Conservation (phyloP, 2,329 filamentous ascomycete genomes). For the Neofusicoccum parvum region DNA sequence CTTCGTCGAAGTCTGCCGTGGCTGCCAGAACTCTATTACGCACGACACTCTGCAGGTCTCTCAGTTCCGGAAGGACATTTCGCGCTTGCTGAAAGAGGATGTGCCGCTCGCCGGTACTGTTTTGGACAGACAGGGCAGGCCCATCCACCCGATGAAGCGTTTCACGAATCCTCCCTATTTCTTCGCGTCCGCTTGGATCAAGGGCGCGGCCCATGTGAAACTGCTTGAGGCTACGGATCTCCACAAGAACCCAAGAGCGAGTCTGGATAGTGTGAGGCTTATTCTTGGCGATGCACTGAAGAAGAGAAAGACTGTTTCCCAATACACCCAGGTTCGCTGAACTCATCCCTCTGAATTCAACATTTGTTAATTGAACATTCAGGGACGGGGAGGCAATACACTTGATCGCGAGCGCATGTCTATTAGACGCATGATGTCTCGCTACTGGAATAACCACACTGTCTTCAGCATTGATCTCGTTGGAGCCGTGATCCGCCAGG, state of each 20-base stretch:
- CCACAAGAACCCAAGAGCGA: neutral
- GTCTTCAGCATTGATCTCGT: conserved; percentile 66
- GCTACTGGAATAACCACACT: conserved; percentile 70
- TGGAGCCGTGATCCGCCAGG: conserved; percentile 67
- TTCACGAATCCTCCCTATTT: neutral
- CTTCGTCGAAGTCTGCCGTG: conserved; percentile 54
- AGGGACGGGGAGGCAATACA: neutral
- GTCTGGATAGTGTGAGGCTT: conserved; percentile 13
- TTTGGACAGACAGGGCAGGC: conserved; percentile 55
- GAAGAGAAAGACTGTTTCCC: neutral
- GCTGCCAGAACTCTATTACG: conserved; percentile 55
- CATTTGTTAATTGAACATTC: neutral
- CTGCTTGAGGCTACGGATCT: conserved; percentile 13
- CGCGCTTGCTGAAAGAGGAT: conserved; percentile 48
- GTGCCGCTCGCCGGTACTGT: conserved; percentile 70
- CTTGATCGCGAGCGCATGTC: conserved; percentile 42
- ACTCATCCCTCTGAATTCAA: neutral
- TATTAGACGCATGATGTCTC: conserved; percentile 68
- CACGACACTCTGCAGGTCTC: conserved; percentile 62
- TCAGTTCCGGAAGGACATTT: conserved; percentile 63
- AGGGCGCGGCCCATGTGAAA: neutral
- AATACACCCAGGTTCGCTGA: neutral
- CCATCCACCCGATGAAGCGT: neutral
- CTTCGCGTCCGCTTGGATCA: conserved; percentile 19
- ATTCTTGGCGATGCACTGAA: conserved; percentile 7